Evolutionary conservation across 306 rosid species (phyloP), one percentile per base, ranked within the genome.

Genomic region (Erythrophleum fordii): DNA sequence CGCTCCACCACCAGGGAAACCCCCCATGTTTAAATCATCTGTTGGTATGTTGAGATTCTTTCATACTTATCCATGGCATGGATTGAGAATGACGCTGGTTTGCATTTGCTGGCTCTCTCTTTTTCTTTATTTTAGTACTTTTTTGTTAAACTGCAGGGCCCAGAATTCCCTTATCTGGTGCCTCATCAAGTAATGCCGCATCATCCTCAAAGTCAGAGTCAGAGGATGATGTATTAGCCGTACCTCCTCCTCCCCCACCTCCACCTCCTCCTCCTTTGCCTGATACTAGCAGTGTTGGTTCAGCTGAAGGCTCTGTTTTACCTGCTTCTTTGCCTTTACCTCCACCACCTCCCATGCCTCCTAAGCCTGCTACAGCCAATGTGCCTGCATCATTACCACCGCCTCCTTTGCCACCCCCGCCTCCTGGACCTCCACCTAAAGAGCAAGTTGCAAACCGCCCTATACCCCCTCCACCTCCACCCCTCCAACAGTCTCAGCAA

Each of bases 1-100:
- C 35, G 99, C 99, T 80, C 99, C 99, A 34, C 99, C 99, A 20
- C 99, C 99, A 34, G 99, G 99, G 82, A 96, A 96, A 87, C 97
- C 99, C 70, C 99, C 98, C 45, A 93, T 96, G 98, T 96, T 86
- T 87, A 91, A 92, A 82, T 96, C 99, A 16, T 89, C 98, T 25
- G 89, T 96, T 72, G 99, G 99, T 90, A 17, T 55, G 89, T 79
- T 73, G 62, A 76, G 29, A 81, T 83, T 60, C 55, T 74, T 73
- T 85, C 78, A 17, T 67, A 59, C 62, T 64, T 77, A 44, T 49
- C 46, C 44, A 45, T 69, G 64, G 59, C 69, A 49, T 72, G 66
- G 13, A 79, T 83, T 6, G 18, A 22, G 22, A 26, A 69, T 84
- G 51, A 23, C 65, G 64, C 41, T 56, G 76, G 68, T n/a, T 35